phyloP scores from a whole-genome alignment of 306 rosid genomes.

The Lathyrus tuberosus region DNA sequence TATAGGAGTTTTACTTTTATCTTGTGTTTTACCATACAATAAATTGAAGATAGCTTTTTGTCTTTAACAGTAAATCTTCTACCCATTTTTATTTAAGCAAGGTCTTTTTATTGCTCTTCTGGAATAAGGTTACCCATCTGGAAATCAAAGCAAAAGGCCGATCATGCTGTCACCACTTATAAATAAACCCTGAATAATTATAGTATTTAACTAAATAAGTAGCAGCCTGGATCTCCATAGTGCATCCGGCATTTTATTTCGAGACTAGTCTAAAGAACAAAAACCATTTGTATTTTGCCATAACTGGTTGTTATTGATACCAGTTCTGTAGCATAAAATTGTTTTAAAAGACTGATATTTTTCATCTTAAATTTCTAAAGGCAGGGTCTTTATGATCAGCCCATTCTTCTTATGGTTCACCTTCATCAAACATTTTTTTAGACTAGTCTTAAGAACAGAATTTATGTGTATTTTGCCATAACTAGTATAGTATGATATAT shows the following conservation, averaged over 20 bases:
- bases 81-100: neutral
- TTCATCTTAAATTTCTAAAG: slow-evolving; percentile 12
- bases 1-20: slow-evolving; percentile 2
- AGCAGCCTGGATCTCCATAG: neutral
- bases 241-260: neutral
- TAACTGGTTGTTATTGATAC: slow-evolving; percentile 3
- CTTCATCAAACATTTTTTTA: slow-evolving; percentile 3
- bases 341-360: slow-evolving; percentile 1
- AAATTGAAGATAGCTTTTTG: neutral
- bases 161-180: slow-evolving; percentile 7
- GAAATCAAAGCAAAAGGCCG: slow-evolving; percentile 9
- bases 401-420: slow-evolving; percentile 3
- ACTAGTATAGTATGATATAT: neutral
- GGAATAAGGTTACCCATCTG: neutral
- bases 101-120: neutral
- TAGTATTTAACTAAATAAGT: neutral
- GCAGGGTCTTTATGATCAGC: neutral
- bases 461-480: neutral
- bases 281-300: neutral
- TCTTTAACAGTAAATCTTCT: neutral
- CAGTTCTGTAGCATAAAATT: slow-evolving; percentile 1
- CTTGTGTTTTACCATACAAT: neutral
- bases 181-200: neutral
- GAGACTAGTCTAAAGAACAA: neutral
- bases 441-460: neutral